Percentiles rank a stretch among this genome's conserved stretches.
phyloP scores from a whole-genome alignment of 78 protist genomes.

The Dictyostelium purpureum region DNA sequence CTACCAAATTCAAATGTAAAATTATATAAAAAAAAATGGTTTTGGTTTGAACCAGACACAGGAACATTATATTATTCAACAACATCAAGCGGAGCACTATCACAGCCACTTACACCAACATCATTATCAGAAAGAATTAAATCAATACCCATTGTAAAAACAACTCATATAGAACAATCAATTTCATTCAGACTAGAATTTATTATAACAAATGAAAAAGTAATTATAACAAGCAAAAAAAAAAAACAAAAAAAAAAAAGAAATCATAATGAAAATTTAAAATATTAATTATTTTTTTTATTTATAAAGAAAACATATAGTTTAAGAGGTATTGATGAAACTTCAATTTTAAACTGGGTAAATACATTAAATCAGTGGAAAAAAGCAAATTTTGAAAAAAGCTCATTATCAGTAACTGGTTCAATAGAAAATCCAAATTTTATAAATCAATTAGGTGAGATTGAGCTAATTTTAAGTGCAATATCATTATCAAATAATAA shows the following conservation, averaged over 20 bases:
- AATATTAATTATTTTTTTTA: neutral
- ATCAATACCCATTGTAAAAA: neutral
- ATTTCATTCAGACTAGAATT: slow-evolving; percentile 39
- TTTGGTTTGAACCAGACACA: slow-evolving; percentile 43
- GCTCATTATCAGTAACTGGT: neutral
- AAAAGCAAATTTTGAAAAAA: neutral
- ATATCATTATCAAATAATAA: neutral
- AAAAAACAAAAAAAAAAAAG: neutral
- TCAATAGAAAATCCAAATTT: neutral
- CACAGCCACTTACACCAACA: slow-evolving; percentile 1
- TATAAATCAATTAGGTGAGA: neutral
- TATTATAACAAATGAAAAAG: neutral
- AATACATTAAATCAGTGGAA: slow-evolving; percentile 47
- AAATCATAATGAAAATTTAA: neutral
- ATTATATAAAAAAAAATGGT: slow-evolving; percentile 73
- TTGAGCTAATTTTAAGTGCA: neutral
- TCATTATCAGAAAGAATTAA: slow-evolving; percentile 12
- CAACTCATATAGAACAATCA: slow-evolving; percentile 50
- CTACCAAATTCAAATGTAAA: slow-evolving; percentile 25
- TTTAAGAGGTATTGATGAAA: slow-evolving; percentile 46
- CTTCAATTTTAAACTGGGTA: slow-evolving; percentile 54
- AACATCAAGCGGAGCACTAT: neutral
- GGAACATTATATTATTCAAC: slow-evolving; percentile 30
- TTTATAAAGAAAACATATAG: neutral
- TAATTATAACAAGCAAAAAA: neutral